Conservation (phyloP, 2,329 filamentous ascomycete species). For the Raffaelea albimanens region DNA sequence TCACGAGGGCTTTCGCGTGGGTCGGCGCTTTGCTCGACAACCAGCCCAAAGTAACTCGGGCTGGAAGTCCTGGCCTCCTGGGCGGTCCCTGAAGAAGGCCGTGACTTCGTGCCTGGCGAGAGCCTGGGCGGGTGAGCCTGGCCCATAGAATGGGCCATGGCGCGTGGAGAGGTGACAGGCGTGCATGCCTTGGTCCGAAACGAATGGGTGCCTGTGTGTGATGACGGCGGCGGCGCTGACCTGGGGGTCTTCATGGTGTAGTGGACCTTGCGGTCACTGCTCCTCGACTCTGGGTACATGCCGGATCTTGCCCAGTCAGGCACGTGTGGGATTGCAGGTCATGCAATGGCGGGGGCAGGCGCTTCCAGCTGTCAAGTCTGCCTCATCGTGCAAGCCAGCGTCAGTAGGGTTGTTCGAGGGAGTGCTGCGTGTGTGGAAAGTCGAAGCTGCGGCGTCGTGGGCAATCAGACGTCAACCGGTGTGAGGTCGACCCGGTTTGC, state of each 20-base stretch:
- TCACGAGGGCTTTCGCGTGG: conserved; percentile 52
- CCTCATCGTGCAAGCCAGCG: neutral
- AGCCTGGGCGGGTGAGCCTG: conserved; percentile 43
- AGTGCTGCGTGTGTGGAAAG: too few species aligned
- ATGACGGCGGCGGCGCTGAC: conserved; percentile 29
- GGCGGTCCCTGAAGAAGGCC: conserved; percentile 7
- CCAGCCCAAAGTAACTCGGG: conserved; percentile 81
- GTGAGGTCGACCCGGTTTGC: too few species aligned
- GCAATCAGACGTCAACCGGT: too few species aligned
- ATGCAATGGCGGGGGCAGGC: neutral
- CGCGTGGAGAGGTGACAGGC: conserved; percentile 41
- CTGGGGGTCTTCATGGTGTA: conserved; percentile 38
- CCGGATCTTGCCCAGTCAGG: neutral
- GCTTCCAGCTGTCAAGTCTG: neutral
- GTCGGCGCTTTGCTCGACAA: conserved; percentile 51
- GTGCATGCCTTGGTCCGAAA: conserved; percentile 35
- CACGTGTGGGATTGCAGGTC: neutral
- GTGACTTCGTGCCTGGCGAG: conserved; percentile 26
- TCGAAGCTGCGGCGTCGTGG: too few species aligned
- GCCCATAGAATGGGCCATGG: conserved; percentile 40
- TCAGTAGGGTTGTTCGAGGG: neutral
- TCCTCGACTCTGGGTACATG: conserved; percentile 14
- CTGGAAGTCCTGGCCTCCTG: conserved; percentile 45
- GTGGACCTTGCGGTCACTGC: conserved; percentile 25
- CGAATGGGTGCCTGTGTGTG: conserved; percentile 30